Base-by-base conservation (phyloP, 441 rosid genomes). In the Daphne laureola region DNA sequence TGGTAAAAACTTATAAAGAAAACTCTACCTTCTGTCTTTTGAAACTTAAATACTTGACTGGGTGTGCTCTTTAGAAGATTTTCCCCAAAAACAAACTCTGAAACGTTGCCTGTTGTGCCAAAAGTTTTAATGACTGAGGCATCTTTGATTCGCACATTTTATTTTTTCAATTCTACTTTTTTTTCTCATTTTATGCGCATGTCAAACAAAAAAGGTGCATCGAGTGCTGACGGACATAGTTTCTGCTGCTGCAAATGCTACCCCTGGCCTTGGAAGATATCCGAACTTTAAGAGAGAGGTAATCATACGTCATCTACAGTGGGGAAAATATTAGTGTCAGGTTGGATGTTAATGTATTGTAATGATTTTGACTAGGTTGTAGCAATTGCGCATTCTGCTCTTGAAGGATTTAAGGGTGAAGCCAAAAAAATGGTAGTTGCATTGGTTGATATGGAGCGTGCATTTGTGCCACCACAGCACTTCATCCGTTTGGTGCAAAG, bases 241-340 rank as follows among this genome's bases (percentile, higher is more conserved):
- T 59, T 76, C 91, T 76, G 63, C 95, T 44, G 67, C 93, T 38
- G 96, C 94, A 62, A 86, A 82, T 79, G 86, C 91, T 52, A 92
- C 96, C 50, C 90, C 95, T 62, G 98, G 96, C 51, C 90, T 92
- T 43, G 98, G 96, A 65, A 86, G 96, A 78, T 92, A 92, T 72
- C 94, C 96, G 65, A 84, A 96, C 54, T 88, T 92, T 57, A 92
- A 88, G 79, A 77, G 98, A 82, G 93, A 89, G 90, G 96, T 88
- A 69, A 49, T 63, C 26, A 40, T 46, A 41, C 9, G 4, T 31
- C 38, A 31, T 31, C 38, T 31, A 31, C 11, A 9, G 9, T 31
- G 38, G 4, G 38, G 38, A 31, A 31, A 0, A 9, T 31, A 5
- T 31, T 31, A 2, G 38, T 31, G 38, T 31, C 9, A 1, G 2